Percentiles rank a stretch among this genome's conserved stretches.
These are phyloP conservation scores for Apostasia ramifera DNA, from an alignment of 106 monocot genomes.

Conservation along the genomic window DNA sequence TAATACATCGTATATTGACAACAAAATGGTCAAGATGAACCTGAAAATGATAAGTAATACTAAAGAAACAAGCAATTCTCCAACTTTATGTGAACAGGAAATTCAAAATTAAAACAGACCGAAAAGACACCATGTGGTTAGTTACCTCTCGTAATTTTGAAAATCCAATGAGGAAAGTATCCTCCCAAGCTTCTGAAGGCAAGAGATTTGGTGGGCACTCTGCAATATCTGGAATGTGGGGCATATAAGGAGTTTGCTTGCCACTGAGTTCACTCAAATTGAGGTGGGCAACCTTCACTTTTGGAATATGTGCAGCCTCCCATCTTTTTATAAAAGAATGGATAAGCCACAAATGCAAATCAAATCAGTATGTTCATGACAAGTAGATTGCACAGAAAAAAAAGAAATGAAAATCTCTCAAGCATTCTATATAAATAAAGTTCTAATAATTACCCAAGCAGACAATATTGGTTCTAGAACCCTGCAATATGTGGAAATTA, in stretches of 20 bases:
- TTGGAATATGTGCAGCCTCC: slow-evolving; percentile 88
- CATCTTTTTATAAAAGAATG: slow-evolving; percentile 34
- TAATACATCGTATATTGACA: too few species aligned
- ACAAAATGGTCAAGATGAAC: too few species aligned
- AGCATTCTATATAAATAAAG: too few species aligned
- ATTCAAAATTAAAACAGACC: too few species aligned
- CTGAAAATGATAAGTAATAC: too few species aligned
- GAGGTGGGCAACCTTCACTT: slow-evolving; percentile 65
- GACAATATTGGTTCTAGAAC: too few species aligned
- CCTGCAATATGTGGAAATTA: too few species aligned
- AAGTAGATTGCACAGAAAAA: too few species aligned
- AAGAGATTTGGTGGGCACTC: slow-evolving; percentile 55
- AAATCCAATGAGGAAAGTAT: slow-evolving; percentile 57
- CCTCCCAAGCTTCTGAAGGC: slow-evolving; percentile 77
- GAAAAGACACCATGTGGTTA: not conserved
- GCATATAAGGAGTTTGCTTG: slow-evolving; percentile 93
- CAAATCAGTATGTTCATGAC: not conserved
- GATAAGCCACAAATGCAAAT: not conserved
- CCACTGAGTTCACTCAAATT: slow-evolving; percentile 21
- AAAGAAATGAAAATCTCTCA: too few species aligned
- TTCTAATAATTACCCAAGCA: too few species aligned
- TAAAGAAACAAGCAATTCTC: too few species aligned
- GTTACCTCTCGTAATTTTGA: slow-evolving; percentile 60
- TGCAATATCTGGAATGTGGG: slow-evolving; percentile 68
- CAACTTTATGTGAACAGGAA: too few species aligned